These are phyloP conservation scores for Lasiodiplodia citricola DNA, from an alignment of 2,329 filamentous ascomycete species.

Conservation along the genomic window DNA sequence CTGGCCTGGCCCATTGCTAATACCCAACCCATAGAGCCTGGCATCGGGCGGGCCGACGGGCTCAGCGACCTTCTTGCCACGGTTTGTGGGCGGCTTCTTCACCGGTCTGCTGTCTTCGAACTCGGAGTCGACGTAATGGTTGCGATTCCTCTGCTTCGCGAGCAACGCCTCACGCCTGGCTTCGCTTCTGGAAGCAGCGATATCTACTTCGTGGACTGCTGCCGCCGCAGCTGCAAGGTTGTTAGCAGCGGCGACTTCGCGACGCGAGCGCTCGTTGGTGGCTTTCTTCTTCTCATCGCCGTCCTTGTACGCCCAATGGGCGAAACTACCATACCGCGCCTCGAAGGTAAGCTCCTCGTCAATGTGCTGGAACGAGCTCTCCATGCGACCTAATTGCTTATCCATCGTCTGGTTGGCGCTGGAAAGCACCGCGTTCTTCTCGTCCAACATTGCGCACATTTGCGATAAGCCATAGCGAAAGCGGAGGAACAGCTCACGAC, in stretches of 20 bases:
- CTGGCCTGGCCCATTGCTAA: slow-evolving; percentile 61
- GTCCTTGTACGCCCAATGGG: slow-evolving; percentile 94
- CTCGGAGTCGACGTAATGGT: slow-evolving; percentile 77
- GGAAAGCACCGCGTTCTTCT: slow-evolving; percentile 96
- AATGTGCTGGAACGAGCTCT: slow-evolving; percentile 85
- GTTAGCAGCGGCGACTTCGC: slow-evolving; percentile 78
- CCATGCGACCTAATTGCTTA: slow-evolving; percentile 81
- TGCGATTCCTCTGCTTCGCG: slow-evolving; percentile 67
- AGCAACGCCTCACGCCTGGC: slow-evolving; percentile 81
- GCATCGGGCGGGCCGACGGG: slow-evolving; percentile 46
- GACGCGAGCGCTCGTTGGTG: slow-evolving; percentile 73
- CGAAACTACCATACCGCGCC: slow-evolving; percentile 86
- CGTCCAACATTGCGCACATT: slow-evolving; percentile 88
- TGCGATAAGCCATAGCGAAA: slow-evolving; percentile 79
- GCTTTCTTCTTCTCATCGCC: slow-evolving; percentile 65
- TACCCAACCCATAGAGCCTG: slow-evolving; percentile 66
- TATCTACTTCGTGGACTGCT: slow-evolving; percentile 79
- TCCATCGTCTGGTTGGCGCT: slow-evolving; percentile 90
- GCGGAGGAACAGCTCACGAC: slow-evolving; percentile 77
- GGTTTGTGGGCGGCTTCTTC: slow-evolving; percentile 68
- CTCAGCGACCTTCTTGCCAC: slow-evolving; percentile 68
- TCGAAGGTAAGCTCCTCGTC: slow-evolving; percentile 92
- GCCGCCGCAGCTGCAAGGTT: slow-evolving; percentile 72
- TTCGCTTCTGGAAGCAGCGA: slow-evolving; percentile 79
- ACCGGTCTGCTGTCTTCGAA: slow-evolving; percentile 68